Conservation (phyloP, 805 yeast species). For the Diddensiella caesifluorescens region DNA sequence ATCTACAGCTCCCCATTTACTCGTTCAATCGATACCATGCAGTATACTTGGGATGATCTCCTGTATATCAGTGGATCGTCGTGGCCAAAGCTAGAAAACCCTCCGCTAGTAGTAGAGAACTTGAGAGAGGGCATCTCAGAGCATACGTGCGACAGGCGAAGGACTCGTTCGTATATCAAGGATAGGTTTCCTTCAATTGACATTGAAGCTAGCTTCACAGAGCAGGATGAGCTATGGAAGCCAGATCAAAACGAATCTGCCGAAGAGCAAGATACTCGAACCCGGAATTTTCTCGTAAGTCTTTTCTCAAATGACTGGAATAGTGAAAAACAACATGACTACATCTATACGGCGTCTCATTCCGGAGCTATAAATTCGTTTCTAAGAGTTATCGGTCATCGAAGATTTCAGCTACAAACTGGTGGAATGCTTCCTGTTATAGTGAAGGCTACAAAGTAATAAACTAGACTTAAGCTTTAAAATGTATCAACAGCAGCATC, state of each 20-base stretch:
- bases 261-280: slow-evolving; percentile 38
- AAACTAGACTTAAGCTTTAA: too few relatives aligned
- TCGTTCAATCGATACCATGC: slow-evolving; percentile 47
- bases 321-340: slow-evolving; percentile 18
- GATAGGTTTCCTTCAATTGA: slow-evolving; percentile 40
- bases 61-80: slow-evolving; percentile 16
- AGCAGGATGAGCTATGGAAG: slow-evolving; percentile 42
- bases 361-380: slow-evolving; percentile 48
- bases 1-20: slow-evolving; percentile 48
- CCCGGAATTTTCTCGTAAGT: slow-evolving; percentile 44
- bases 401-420: slow-evolving; percentile 45
- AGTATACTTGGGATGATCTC: slow-evolving; percentile 42
- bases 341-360: slow-evolving; percentile 44
- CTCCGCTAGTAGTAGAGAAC: slow-evolving; percentile 42
- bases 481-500: too few relatives aligned
- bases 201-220: slow-evolving; percentile 42
- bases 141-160: slow-evolving; percentile 47
- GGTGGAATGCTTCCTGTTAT: slow-evolving; percentile 56
- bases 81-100: slow-evolving; percentile 2
- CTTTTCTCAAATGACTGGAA: slow-evolving; percentile 30
- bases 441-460: slow-evolving; percentile 30
- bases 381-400: slow-evolving; percentile 43
- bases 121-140: slow-evolving; percentile 46
- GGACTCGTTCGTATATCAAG: slow-evolving; percentile 34
- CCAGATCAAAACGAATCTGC: slow-evolving; percentile 45